Evolutionary conservation across 2,329 filamentous ascomycete genomes (phyloP).

Genomic region (Davidsoniella eucalypti): DNA sequence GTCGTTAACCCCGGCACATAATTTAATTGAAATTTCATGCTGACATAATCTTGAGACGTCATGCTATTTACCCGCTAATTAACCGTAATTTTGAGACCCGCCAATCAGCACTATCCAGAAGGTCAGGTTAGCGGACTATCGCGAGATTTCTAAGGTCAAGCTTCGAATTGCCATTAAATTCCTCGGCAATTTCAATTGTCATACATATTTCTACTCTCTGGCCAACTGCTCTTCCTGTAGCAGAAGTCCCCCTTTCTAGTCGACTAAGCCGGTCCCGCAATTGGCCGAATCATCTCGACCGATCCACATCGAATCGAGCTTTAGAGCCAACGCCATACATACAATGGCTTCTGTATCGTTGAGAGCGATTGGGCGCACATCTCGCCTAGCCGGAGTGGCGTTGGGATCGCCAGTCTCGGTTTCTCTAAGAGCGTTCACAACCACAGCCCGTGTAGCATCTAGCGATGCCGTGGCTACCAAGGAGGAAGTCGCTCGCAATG

Average conservation of each 20-base stretch:
- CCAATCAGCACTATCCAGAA: background rate
- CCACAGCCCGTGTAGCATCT: background rate
- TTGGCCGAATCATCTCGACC: background rate
- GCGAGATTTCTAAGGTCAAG: too few species aligned
- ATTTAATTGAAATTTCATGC: background rate
- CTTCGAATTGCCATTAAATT: too few species aligned
- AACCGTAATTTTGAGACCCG: background rate
- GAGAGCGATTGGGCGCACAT: background rate
- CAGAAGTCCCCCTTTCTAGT: background rate
- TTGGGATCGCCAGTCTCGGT: background rate
- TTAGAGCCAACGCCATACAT: background rate
- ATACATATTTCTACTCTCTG: background rate
- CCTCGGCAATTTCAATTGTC: background rate
- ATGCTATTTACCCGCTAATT: background rate
- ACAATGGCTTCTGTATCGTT: background rate
- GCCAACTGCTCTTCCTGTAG: too few species aligned
- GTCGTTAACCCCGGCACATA: background rate
- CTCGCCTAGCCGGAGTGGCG: slow-evolving; percentile 8
- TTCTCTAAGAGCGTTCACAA: background rate
- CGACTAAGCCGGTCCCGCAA: background rate
- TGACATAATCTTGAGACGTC: background rate
- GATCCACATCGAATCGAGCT: background rate
- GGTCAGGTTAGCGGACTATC: background rate
- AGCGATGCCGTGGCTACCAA: slow-evolving; percentile 5
- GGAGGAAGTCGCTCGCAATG: slow-evolving; percentile 24